Conservation (phyloP, 2,329 filamentous ascomycete species). For the Scorias spongiosa region DNA sequence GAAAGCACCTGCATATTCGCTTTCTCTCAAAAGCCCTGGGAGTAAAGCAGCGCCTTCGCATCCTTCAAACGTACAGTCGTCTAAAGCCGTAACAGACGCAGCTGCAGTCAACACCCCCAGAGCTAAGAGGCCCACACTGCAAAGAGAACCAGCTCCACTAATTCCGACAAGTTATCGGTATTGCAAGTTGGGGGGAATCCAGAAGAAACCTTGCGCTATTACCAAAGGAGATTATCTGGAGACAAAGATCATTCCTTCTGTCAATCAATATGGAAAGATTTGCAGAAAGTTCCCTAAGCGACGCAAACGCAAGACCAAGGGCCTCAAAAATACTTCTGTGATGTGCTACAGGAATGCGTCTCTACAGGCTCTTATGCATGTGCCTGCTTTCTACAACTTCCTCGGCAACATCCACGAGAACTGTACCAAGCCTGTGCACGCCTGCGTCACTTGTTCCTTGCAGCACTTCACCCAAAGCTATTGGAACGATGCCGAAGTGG, state of each 20-base stretch:
- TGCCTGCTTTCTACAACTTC: constrained; percentile 1
- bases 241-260: not conserved
- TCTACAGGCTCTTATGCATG: constrained; percentile 2
- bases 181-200: no score
- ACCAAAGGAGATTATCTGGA: not conserved
- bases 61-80: no score
- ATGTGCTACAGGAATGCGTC: constrained; percentile 1
- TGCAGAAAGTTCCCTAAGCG: not conserved
- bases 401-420: not conserved
- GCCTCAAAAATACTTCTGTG: constrained; percentile 4
- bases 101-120: no score
- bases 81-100: no score
- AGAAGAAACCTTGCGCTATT: no score
- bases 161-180: no score
- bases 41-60: no score
- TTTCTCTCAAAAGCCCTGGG: no score
- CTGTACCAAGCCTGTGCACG: not conserved
- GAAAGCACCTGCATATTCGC: no score
- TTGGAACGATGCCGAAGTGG: not conserved
- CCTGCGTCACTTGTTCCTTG: constrained; percentile 1
- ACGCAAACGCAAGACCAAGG: constrained; percentile 1
- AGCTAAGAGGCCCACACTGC: no score
- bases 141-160: no score
- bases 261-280: not conserved
- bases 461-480: not conserved